Conservation (phyloP, 2,329 filamentous ascomycete genomes). For the Neofusicoccum sp. region DNA sequence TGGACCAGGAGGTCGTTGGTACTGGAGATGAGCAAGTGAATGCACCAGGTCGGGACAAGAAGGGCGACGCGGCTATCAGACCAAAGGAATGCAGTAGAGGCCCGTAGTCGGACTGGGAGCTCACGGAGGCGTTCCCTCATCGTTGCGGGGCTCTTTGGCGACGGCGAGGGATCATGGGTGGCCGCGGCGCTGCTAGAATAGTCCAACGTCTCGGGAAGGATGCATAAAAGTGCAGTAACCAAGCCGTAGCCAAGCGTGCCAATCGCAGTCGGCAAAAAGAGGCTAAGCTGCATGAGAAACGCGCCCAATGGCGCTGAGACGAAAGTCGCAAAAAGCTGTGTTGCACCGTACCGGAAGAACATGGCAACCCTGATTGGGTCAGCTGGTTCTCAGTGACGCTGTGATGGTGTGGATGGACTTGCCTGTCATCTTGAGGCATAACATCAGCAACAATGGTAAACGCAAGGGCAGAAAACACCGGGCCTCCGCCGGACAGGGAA, state of each 20-base stretch:
- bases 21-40: slow-evolving; percentile 26
- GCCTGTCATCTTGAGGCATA: slow-evolving; percentile 24
- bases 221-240: slow-evolving; percentile 19
- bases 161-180: background rate
- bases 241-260: slow-evolving; percentile 21
- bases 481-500: slow-evolving; percentile 28
- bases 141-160: background rate
- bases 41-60: slow-evolving; percentile 28
- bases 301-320: slow-evolving; percentile 33
- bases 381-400: background rate
- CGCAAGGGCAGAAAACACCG: slow-evolving; percentile 27
- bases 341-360: slow-evolving; percentile 32
- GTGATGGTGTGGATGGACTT: background rate
- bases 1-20: slow-evolving; percentile 46
- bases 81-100: slow-evolving; percentile 28
- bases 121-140: background rate
- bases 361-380: slow-evolving; percentile 24
- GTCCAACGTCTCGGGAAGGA: slow-evolving; percentile 35
- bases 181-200: slow-evolving; percentile 17
- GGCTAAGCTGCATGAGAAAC: slow-evolving; percentile 33
- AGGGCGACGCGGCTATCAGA: slow-evolving; percentile 32
- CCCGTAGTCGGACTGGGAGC: slow-evolving; percentile 16
- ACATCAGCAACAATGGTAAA: slow-evolving; percentile 34
- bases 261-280: slow-evolving; percentile 32
- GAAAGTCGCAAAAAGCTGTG: slow-evolving; percentile 28